Base-by-base conservation (phyloP, 495 filamentous ascomycete genomes). In the Sphaerosporella brunnea region DNA sequence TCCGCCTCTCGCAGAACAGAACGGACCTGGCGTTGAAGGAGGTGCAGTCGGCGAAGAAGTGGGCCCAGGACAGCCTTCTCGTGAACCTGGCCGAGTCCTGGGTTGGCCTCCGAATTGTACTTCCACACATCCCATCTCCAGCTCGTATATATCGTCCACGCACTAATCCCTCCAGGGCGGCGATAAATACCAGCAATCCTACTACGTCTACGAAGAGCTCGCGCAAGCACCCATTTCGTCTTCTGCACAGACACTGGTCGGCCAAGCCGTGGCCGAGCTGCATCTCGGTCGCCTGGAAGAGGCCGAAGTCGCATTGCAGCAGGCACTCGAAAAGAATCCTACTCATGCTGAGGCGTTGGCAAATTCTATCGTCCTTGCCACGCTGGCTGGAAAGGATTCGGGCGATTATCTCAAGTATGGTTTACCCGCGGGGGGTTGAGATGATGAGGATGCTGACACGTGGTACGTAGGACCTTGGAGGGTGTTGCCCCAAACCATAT, bases 161-260 rank as follows among this genome's bases (percentile, higher is more conserved):
- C n/a, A n/a, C n/a, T n/a, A n/a, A n/a, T n/a, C n/a, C n/a, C n/a
- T n/a, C n/a, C 42, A 92, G 83, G 90, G 90, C 59, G 86, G 85
- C 51, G 88, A 95, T 52, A 86, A 82, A 64, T 97, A 96, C 68
- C 90, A 96, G 63, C 80, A 84, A 54, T 81, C 88, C 28, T 97
- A 90, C 68, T 97, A 97, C 72, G 87, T 97, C 54, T 97, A 84
- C 61, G 88, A 95, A 66, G 90, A 97, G 64, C 76, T 97, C 32
- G 90, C 90, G 18, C 81, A 92, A 63, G 77, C 80, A 19, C 80
- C 84, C 15, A 74, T 79, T 42, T 76, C 78, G 26, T 73, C 78
- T 4, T 75, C 80, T 1, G 65, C 73, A 41, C 72, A 75, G 30
- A 70, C 73, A 21, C 74, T 93, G 30, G 72, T 93, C 52, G 79